A percentile compares a stretch with the other conserved stretches of the same genome.
Evolutionary conservation across 371 early-diverging fungal species (phyloP).

Genomic region (Mortierella sp.): DNA sequence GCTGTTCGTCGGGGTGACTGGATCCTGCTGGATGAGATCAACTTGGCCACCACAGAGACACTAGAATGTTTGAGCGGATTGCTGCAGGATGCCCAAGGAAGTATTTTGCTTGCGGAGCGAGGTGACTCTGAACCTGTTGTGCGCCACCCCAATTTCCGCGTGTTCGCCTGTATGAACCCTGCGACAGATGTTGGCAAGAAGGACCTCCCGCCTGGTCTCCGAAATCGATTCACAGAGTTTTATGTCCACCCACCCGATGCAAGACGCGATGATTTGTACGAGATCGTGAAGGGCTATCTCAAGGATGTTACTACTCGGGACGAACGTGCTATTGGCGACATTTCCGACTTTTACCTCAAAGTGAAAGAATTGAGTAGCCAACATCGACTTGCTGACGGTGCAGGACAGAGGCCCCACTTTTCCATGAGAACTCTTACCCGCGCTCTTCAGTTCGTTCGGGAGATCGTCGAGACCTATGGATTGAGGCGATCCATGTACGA

Average conservation of each 20-base stretch:
- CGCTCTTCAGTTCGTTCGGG: constrained; percentile 85
- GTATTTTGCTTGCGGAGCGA: constrained; percentile 88
- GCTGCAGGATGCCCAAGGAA: constrained; percentile 85
- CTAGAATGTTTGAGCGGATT: constrained; percentile 92
- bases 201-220: constrained; percentile 92
- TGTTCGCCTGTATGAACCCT: constrained; percentile 99
- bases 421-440: constrained; percentile 96
- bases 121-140: constrained; percentile 90
- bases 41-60: constrained; percentile 96
- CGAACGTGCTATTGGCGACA: constrained; percentile 73
- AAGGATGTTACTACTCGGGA: constrained; percentile 62
- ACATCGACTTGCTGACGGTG: constrained; percentile 90
- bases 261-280: constrained; percentile 81
- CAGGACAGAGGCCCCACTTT: constrained; percentile 91
- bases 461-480: constrained; percentile 79
- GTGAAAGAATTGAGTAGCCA: constrained; percentile 78
- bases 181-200: constrained; percentile 99
- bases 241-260: constrained; percentile 95
- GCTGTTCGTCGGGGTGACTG: constrained; percentile 95
- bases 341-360: constrained; percentile 88
- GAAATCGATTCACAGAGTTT: constrained; percentile 94
- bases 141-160: constrained; percentile 95
- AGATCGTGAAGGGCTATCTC: constrained; percentile 85
- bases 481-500: constrained; percentile 88
- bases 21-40: constrained; percentile 99